A percentile compares a stretch with the other conserved stretches of the same genome.
Conservation (phyloP, 768 basidiomycete species). For the Podaxis sp. region DNA sequence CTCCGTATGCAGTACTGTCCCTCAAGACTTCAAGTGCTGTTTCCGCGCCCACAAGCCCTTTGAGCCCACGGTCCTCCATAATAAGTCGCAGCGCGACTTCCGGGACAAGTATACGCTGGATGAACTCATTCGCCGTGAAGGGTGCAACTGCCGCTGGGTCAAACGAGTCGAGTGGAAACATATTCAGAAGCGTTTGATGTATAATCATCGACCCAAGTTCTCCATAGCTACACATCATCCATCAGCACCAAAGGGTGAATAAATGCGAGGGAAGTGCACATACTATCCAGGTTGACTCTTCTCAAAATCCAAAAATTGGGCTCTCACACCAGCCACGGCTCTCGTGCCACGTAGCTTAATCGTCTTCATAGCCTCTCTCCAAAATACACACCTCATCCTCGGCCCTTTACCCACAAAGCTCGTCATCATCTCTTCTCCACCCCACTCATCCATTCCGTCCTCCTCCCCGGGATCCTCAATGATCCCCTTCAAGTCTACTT, state of each 20-base stretch:
- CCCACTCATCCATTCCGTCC: background rate
- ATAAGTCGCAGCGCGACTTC: constrained; percentile 84
- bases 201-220: constrained; percentile 82
- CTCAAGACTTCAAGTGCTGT: constrained; percentile 58
- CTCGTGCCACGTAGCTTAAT: constrained; percentile 63
- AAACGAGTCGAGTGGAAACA: constrained; percentile 65
- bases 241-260: background rate
- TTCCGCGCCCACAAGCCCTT: constrained; percentile 29
- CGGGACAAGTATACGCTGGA: constrained; percentile 84
- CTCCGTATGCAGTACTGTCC: constrained; percentile 80
- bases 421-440: constrained; percentile 20
- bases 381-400: constrained; percentile 51
- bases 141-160: constrained; percentile 53
- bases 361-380: constrained; percentile 60
- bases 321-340: constrained; percentile 61
- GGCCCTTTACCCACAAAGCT: constrained; percentile 23
- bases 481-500: constrained; percentile 39
- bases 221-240: constrained; percentile 58
- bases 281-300: constrained; percentile 89
- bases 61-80: constrained; percentile 60
- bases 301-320: constrained; percentile 76
- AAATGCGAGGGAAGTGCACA: constrained; percentile 25
- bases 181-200: constrained; percentile 66
- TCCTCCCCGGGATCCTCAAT: constrained; percentile 38
- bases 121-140: constrained; percentile 70